Base-by-base conservation (phyloP, 352 stramenopile genomes). In the Pythium insidiosum region DNA sequence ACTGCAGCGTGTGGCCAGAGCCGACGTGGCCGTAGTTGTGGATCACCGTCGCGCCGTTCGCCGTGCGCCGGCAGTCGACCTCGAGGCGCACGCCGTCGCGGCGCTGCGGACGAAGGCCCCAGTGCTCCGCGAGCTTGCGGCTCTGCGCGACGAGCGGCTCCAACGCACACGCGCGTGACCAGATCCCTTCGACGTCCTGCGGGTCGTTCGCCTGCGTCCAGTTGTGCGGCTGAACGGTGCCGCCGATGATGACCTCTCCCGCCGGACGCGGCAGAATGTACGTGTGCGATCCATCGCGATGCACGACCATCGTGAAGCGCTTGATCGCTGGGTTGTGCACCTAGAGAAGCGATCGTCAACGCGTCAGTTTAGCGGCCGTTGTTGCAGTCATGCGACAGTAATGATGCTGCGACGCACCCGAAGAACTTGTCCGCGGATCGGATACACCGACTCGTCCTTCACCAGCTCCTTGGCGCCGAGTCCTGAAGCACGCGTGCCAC, bases 21-120 rank as follows among this genome's bases (percentile, higher is more conserved):
- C 74, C 74, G 7, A 48, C 68, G 26, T 87, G 74, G 4, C 59
- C 74, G 25, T 87, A 87, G 58, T 84, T 87, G 60, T 87, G 71
- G 57, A 87, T 76, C 25, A 84, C 52, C 5, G 73, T 0, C 0
- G 74, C 71, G 5, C 74, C 71, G 9, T 34, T 36, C 6, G 26
- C 47, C 2, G 56, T 72, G 38, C 46, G 63, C 7, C 38, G 43
- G 3, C 65, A 18, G 3, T 83, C 62, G n/a, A 71, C 38, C 25
- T 78, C 65, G 2, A 87, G 55, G 2, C 69, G 67, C 33, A 82
- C 61, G 7, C 72, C 65, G 19, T 56, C 47, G 6, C 53, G 34
- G 11, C 69, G 65, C 3, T 57, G 45, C 2, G 74, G 74, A 30
- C 74, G 67, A 11, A 87, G 33, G 0, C 72, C 74, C 0, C 72